These are phyloP conservation scores for Leccinum olivaceopallidum DNA, from an alignment of 768 basidiomycete species.

Conservation along the genomic window DNA sequence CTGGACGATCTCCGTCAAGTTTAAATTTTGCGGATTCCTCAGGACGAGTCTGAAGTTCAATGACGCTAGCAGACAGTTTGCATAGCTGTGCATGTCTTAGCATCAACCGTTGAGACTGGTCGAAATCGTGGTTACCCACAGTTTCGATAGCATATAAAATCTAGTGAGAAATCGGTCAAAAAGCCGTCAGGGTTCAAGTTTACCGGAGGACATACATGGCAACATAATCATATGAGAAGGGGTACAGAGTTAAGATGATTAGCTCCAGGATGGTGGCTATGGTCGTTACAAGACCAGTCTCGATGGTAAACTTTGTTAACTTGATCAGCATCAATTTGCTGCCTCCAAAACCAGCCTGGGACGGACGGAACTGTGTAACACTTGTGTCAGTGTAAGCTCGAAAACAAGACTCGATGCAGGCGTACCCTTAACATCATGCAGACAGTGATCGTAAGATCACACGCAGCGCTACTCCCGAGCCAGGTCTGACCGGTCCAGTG, in stretches of 20 bases:
- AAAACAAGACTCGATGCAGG: background rate
- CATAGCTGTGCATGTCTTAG: conserved; percentile 9
- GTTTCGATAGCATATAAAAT: conserved; percentile 5
- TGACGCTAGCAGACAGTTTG: conserved; percentile 7
- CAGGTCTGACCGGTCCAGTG: conserved; percentile 18
- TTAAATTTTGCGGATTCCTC: background rate
- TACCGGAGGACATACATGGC: conserved; percentile 6
- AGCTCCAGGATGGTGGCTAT: conserved; percentile 11
- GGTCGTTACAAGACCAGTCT: conserved; percentile 19
- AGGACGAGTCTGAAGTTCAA: conserved; percentile 11
- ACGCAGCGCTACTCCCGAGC: conserved; percentile 18
- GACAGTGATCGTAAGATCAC: conserved; percentile 20
- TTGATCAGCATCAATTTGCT: background rate
- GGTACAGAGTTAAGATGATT: background rate
- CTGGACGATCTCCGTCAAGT: background rate
- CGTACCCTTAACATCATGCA: conserved; percentile 14
- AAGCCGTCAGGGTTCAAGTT: no score
- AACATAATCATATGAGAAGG: conserved; percentile 5
- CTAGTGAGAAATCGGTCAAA: background rate
- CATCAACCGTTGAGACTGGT: no score
- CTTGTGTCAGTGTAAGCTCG: background rate
- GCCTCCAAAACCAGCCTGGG: background rate
- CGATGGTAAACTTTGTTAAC: conserved; percentile 15
- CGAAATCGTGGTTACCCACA: background rate
- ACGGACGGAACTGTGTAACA: background rate